A percentile compares a stretch with the other conserved stretches of the same genome.
Conservation (phyloP, 129 eudicot genomes). For the Artemisia tridentata region DNA sequence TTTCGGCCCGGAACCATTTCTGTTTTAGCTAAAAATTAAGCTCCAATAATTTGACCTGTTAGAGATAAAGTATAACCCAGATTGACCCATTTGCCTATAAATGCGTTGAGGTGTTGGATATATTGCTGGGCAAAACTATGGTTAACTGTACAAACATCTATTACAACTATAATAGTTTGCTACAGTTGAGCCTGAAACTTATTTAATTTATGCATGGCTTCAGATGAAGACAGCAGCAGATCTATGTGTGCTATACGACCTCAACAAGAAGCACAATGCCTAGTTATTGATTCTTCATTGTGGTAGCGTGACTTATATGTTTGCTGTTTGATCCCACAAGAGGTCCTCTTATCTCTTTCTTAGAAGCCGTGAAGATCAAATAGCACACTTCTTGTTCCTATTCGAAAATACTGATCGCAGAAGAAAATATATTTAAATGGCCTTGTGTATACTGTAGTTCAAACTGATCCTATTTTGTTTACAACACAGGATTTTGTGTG, state of each 20-base stretch:
- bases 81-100: no score
- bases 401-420: slow-evolving; percentile 25
- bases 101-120: no score
- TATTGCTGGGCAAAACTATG: neutral
- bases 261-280: slow-evolving; percentile 60
- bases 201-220: slow-evolving; percentile 21
- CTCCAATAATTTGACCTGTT: no score
- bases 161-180: neutral
- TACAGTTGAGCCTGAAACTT: slow-evolving; percentile 14
- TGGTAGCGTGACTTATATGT: slow-evolving; percentile 8
- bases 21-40: no score
- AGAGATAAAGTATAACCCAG: no score
- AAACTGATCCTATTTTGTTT: slow-evolving; percentile 16
- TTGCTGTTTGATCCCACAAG: slow-evolving; percentile 4
- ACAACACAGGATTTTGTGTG: slow-evolving; percentile 18
- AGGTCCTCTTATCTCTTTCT: slow-evolving; percentile 17
- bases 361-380: slow-evolving; percentile 26
- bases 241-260: slow-evolving; percentile 82
- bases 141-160: neutral
- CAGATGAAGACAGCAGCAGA: slow-evolving; percentile 99
- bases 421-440: slow-evolving; percentile 19
- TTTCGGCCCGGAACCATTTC: no score
- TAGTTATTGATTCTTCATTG: slow-evolving; percentile 27
- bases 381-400: slow-evolving; percentile 18
- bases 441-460: slow-evolving; percentile 39